Percentiles rank a stretch among this genome's conserved stretches.
Conservation (phyloP, 495 filamentous ascomycete species). For the Lophiotrema nucula region DNA sequence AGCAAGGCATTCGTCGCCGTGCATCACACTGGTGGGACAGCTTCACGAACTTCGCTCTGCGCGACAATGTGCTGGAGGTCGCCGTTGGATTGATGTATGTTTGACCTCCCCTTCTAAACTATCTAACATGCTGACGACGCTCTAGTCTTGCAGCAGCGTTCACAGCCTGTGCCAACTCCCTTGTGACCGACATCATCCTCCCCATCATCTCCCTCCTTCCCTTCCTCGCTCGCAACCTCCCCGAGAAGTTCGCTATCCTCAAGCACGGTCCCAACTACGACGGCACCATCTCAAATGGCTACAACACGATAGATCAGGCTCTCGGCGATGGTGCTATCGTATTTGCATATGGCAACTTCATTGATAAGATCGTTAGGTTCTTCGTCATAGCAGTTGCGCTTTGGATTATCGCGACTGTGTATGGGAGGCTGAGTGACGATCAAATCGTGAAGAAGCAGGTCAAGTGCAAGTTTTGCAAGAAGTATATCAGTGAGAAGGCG, state of each 20-base stretch:
- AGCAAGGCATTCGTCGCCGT: constrained; percentile 10
- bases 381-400: constrained; percentile 63
- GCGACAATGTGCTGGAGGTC: constrained; percentile 74
- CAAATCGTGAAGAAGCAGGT: constrained; percentile 69
- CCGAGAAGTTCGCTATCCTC: constrained; percentile 72
- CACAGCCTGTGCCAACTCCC: constrained; percentile 67
- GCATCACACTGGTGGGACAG: constrained; percentile 51
- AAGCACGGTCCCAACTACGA: constrained; percentile 53
- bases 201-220: constrained; percentile 68
- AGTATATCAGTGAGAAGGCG: constrained; percentile 65
- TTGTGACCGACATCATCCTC: constrained; percentile 68
- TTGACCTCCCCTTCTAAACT: constrained; percentile 3
- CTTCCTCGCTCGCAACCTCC: constrained; percentile 68
- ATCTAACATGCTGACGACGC: neutral
- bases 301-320: constrained; percentile 69
- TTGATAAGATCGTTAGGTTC: constrained; percentile 67
- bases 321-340: constrained; percentile 57
- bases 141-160: constrained; percentile 68
- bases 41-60: constrained; percentile 69
- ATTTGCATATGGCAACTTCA: constrained; percentile 52
- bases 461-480: constrained; percentile 70
- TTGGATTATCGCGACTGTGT: constrained; percentile 64
- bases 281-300: constrained; percentile 40
- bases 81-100: constrained; percentile 71
- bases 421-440: constrained; percentile 60